A percentile compares a stretch with the other conserved stretches of the same genome.
Conservation (phyloP, 805 yeast species). For the Saccharomycopsis olivae region DNA sequence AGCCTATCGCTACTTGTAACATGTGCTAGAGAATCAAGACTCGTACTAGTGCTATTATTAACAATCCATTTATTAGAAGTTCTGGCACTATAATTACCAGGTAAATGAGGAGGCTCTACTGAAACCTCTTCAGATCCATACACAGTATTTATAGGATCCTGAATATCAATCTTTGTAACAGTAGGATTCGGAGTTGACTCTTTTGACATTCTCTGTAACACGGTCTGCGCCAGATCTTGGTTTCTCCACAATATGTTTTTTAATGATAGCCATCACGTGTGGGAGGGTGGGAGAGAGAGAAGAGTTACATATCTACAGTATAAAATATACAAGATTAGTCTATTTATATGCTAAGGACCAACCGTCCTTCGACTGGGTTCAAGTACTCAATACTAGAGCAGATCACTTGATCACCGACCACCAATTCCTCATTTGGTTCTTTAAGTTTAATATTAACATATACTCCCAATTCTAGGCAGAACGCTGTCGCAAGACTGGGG, state of each 20-base stretch:
- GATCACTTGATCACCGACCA: slow-evolving; percentile 15
- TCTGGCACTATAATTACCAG: slow-evolving; percentile 48
- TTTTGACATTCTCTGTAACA: neutral
- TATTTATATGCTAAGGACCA: slow-evolving; percentile 4
- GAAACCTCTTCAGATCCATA: slow-evolving; percentile 19
- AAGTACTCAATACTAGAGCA: slow-evolving; percentile 9
- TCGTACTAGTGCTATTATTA: slow-evolving; percentile 17
- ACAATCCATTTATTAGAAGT: slow-evolving; percentile 39
- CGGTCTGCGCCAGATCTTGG: too few relatives aligned
- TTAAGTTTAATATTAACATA: slow-evolving; percentile 5
- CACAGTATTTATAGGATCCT: slow-evolving; percentile 7
- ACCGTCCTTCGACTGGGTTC: slow-evolving; percentile 7
- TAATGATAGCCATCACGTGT: too few relatives aligned
- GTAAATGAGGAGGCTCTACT: slow-evolving; percentile 33
- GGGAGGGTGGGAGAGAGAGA: too few relatives aligned
- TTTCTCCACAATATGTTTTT: too few relatives aligned
- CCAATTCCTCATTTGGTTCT: slow-evolving; percentile 3
- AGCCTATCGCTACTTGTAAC: neutral
- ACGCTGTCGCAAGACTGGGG: slow-evolving; percentile 11
- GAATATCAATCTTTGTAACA: neutral
- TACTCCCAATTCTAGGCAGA: slow-evolving; percentile 15
- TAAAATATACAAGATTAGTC: slow-evolving; percentile 1
- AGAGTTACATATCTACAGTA: too few relatives aligned
- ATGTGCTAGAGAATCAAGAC: neutral
- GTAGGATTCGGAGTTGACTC: neutral